Percentiles rank a stretch among this genome's conserved stretches.
Conservation (phyloP, 352 stramenopile species). For the Phytophthora idaei region DNA sequence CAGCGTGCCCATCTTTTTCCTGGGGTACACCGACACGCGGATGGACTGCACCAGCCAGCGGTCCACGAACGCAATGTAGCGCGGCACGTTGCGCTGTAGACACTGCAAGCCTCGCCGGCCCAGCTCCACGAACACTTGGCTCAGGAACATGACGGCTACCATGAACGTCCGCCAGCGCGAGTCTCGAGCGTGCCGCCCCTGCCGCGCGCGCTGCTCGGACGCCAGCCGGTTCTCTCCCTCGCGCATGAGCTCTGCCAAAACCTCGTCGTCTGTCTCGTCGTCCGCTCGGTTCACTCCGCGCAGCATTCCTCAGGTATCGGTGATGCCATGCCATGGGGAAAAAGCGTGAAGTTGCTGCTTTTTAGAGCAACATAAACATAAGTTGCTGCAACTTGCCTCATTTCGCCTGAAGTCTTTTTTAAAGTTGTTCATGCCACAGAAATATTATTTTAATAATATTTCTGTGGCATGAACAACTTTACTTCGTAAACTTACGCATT, state of each 20-base stretch:
- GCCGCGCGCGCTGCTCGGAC: constrained; percentile 26
- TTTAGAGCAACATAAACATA: neutral
- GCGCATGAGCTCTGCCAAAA: constrained; percentile 48
- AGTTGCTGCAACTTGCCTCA: neutral
- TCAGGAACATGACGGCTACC: constrained; percentile 48
- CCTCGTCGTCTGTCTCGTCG: constrained; percentile 50
- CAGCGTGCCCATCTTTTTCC: constrained; percentile 43
- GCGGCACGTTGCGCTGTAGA: constrained; percentile 52
- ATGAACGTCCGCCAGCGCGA: constrained; percentile 51
- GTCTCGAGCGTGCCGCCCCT: constrained; percentile 16
- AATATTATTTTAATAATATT: too few relatives aligned
- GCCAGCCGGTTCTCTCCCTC: constrained; percentile 40
- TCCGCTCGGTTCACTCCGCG: constrained; percentile 28
- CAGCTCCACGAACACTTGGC: constrained; percentile 56
- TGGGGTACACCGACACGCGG: constrained; percentile 42
- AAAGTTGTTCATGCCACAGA: too few relatives aligned
- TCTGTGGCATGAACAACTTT: too few relatives aligned
- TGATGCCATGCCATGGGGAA: neutral
- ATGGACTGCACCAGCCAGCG: constrained; percentile 56
- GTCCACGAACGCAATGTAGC: constrained; percentile 58
- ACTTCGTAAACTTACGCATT: too few relatives aligned
- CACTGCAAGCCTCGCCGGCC: constrained; percentile 46
- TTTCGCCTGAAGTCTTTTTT: too few relatives aligned
- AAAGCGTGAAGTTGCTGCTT: neutral
- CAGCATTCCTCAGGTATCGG: constrained; percentile 10